Evolutionary conservation across 306 rosid genomes (phyloP), one percentile per base, ranked within the genome.

Genomic region (Prunus kanzakura): DNA sequence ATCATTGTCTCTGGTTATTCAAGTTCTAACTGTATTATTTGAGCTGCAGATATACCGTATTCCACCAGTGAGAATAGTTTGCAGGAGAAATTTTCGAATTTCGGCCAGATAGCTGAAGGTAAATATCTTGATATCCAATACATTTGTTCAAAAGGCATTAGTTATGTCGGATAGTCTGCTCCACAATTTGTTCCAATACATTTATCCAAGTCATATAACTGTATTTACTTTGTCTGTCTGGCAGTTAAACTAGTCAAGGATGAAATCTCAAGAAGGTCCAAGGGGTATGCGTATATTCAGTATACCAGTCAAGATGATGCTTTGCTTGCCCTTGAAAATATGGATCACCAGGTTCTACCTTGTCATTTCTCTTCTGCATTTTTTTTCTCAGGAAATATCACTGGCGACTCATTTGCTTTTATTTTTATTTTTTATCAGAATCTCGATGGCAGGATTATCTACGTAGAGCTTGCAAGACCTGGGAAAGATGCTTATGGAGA

Each of bases 81-180:
- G 86, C 91, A 80, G 50, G 85, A 83, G 72, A 88, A 86, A 43
- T 95, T 95, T 85, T 89, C 97, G 6, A 82, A 81, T 81, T 95
- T 90, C 20, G 97, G 98, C 30, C 79, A 88, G 87, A 87, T 95
- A 81, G 96, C 93, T 75, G 92, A 92, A 88, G 97, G 98, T 87
- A 82, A 71, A 69, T 71, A 51, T 73, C 47, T 61, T 32, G 47
- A 23, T 62, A 50, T 75, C 32, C 43, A 38, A 38, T 22, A 38
- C 47, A 23, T 22, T 55, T 64, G 43, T 38, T 78, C 71, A 72
- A 58, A 20, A 19, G 23, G 51, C 5, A 11, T 32, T 49, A 22
- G 6, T 57, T 69, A 67, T 66, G 2, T 67, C 35, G 15, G 60
- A 18, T 50, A 67, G 27, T 19, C 49, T 29, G 25, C 6, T 61